Conservation (phyloP, 129 eudicot species). For the Solidago caesia region DNA sequence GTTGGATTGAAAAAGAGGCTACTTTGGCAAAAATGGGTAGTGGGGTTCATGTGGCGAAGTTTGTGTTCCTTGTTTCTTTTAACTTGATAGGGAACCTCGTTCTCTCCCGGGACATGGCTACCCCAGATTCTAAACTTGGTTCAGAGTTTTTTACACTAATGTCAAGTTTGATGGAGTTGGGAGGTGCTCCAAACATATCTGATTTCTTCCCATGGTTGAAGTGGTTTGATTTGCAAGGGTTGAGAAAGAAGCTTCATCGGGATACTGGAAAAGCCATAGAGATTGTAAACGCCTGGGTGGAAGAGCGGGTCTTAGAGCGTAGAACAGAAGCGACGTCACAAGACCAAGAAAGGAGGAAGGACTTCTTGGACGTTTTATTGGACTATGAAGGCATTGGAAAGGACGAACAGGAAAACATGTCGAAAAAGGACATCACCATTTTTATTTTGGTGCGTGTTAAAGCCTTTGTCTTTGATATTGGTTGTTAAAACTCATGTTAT, state of each 20-base stretch:
- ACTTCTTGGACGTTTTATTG: background rate
- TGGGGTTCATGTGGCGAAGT: background rate
- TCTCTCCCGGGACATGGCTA: background rate
- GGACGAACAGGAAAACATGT: background rate
- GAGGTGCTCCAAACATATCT: background rate
- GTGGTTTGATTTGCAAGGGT: background rate
- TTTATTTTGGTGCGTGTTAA: background rate
- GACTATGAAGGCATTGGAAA: background rate
- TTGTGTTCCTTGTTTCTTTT: background rate
- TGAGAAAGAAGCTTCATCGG: background rate
- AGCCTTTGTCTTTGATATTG: no score
- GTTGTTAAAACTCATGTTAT: background rate
- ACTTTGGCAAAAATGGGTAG: background rate
- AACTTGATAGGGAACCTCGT: background rate
- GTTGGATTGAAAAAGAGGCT: background rate
- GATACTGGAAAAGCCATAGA: background rate
- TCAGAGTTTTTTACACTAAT: background rate
- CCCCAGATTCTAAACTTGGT: background rate
- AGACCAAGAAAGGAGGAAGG: background rate
- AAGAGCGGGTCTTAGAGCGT: background rate
- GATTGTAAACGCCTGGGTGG: background rate
- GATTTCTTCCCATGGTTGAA: background rate
- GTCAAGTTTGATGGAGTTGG: background rate
- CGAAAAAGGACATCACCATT: background rate
- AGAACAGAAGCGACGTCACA: background rate